phyloP scores from a whole-genome alignment of 257 asterid species.

The Nicotiana tomentosiformis region DNA sequence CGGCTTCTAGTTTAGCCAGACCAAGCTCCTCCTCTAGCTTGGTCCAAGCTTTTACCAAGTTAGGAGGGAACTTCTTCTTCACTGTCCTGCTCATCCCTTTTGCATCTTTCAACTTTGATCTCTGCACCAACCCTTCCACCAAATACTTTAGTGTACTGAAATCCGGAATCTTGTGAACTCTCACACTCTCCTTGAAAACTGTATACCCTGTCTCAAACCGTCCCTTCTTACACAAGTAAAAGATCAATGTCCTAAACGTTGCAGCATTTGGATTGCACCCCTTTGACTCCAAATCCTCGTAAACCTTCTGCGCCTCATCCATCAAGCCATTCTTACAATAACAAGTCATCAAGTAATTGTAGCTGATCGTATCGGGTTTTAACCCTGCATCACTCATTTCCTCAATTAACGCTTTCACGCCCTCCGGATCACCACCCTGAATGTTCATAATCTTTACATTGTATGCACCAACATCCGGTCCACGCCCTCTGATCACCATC shows the following conservation, averaged over 20 bases:
- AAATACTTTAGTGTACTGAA: slow-evolving; percentile 66
- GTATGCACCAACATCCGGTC: no score
- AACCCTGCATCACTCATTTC: slow-evolving; percentile 31
- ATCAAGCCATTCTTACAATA: slow-evolving; percentile 53
- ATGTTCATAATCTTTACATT: no score
- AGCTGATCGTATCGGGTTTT: slow-evolving; percentile 53
- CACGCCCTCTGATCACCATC: no score
- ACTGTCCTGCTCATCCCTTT: slow-evolving; percentile 52
- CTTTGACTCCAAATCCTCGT: slow-evolving; percentile 41
- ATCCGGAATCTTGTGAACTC: slow-evolving; percentile 59
- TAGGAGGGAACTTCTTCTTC: slow-evolving; percentile 64
- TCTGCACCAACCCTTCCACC: slow-evolving; percentile 50
- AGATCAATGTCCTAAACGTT: slow-evolving; percentile 62
- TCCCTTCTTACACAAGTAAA: slow-evolving; percentile 47
- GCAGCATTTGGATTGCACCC: slow-evolving; percentile 54
- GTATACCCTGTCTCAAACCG: slow-evolving; percentile 49
- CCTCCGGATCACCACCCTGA: no score
- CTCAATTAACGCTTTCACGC: no score
- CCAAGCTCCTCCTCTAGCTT: slow-evolving; percentile 53
- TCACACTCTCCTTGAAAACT: slow-evolving; percentile 68
- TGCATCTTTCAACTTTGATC: slow-evolving; percentile 40
- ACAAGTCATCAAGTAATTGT: slow-evolving; percentile 68
- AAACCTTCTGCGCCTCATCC: slow-evolving; percentile 70
- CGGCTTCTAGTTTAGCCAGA: slow-evolving; percentile 20
- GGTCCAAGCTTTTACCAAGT: slow-evolving; percentile 60